These are phyloP conservation scores for Populus tomentosa DNA, from an alignment of 441 rosid species.

Conservation along the genomic window DNA sequence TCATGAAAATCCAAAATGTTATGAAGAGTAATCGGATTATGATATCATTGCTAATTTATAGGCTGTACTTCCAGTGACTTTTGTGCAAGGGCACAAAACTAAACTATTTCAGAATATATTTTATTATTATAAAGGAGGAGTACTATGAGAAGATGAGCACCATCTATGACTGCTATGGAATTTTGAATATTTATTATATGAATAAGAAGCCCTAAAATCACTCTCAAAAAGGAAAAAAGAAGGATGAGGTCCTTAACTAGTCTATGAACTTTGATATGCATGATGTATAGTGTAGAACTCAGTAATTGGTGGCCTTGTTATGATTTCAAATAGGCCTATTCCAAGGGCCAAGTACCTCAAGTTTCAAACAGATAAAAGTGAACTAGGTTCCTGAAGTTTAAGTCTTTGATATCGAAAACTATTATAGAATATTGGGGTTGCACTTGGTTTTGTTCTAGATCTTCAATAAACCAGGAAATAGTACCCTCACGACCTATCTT, in stretches of 20 bases:
- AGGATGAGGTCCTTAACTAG: not conserved
- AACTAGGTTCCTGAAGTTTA: not conserved
- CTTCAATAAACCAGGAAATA: no score
- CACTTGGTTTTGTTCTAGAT: no score
- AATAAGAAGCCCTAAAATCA: not conserved
- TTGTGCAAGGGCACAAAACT: not conserved
- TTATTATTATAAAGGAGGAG: not conserved
- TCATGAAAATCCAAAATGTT: not conserved
- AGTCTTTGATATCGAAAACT: not conserved
- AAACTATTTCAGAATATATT: not conserved
- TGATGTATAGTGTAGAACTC: not conserved
- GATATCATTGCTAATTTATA: not conserved
- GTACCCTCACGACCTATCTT: no score
- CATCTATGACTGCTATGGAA: no score
- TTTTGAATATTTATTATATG: not conserved
- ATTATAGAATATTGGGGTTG: no score
- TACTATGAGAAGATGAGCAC: no score
- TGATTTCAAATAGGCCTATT: not conserved
- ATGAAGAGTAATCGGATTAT: not conserved
- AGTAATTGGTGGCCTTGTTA: not conserved
- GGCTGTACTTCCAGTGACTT: not conserved
- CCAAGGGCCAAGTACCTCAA: not conserved
- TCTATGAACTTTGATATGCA: not conserved
- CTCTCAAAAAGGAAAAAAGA: not conserved
- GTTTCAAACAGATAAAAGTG: not conserved